Evolutionary conservation across 129 eudicot species (phyloP), one percentile per base, ranked within the genome.

Genomic region (Rutidosis leptorrhynchoides): DNA sequence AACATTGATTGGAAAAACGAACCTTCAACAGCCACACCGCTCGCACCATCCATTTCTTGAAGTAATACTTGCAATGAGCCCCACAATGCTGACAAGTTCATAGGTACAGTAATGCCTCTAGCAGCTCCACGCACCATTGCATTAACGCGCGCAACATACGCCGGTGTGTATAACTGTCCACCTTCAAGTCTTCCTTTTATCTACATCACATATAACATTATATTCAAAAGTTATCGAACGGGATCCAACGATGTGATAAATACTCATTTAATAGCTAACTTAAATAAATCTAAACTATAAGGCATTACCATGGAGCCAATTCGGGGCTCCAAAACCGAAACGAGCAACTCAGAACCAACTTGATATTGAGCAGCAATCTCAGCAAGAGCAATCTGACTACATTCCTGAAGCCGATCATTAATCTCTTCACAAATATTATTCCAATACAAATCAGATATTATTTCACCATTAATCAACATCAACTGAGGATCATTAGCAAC

Each of bases 121-220:
- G 95, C 90, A 69, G 95, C 95, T 74, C 99, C 99, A 64, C 99
- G 88, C 32, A 94, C 96, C 99, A 94, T 94, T 9, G 97, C 95
- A 82, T 71, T 82, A 62, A 94, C 93, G 46, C 95, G 95, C 9
- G 92, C 84, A 72, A 94, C 96, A 77, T 94, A 89, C 12, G 99
- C 97, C 7, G 99, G 99, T 20, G 99, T 94, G 69, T 94, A 94
- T 72, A 94, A 56, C 52, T 89, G 99, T 65, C 99, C 99, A 58
- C 96, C 97, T 86, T 94, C 99, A 74, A 94, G 93, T 75, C 96
- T 86, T 30, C 96, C 99, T 83, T 94, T 84, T 32, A 94, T 81
- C 99, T 94, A 71, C 72, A 76, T 35, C 56, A n/a, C 19, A 62
- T 40, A 54, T 15, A 65, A 33, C 26, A 72, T 62, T 21, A 57